Percentiles rank a stretch among this genome's conserved stretches.
These are phyloP conservation scores for Scutellaria baicalensis DNA, from an alignment of 257 asterid species.

Conservation along the genomic window DNA sequence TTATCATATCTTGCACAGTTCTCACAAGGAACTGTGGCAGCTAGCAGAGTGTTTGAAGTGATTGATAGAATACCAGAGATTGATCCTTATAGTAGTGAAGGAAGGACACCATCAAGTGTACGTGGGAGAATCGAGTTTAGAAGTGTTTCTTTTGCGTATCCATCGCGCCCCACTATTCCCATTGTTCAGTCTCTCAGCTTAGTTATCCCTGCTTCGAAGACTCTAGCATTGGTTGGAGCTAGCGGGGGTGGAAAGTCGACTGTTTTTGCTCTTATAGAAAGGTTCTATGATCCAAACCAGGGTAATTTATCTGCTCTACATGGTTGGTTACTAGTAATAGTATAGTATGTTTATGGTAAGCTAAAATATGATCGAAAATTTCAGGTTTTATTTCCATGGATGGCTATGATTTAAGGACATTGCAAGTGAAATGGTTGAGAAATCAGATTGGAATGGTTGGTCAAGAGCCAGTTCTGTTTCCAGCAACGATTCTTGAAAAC, in stretches of 20 bases:
- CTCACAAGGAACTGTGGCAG: conserved; percentile 85
- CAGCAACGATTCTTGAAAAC: conserved; percentile 66
- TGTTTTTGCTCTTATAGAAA: conserved; percentile 64
- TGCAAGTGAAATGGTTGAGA: conserved; percentile 86
- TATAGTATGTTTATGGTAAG: background rate
- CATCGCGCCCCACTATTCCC: conserved; percentile 62
- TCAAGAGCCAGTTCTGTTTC: conserved; percentile 78
- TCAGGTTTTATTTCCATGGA: conserved; percentile 61
- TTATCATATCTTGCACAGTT: conserved; percentile 77
- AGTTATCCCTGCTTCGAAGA: conserved; percentile 54
- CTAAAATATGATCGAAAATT: background rate
- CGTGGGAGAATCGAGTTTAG: conserved; percentile 60
- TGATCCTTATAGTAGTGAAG: conserved; percentile 60
- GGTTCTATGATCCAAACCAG: conserved; percentile 69
- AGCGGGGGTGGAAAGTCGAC: conserved; percentile 91
- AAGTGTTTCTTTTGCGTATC: conserved; percentile 60
- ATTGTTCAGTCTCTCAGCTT: conserved; percentile 56
- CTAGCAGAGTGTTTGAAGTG: conserved; percentile 61
- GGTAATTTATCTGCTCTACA: conserved; percentile 24
- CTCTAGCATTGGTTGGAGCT: conserved; percentile 64
- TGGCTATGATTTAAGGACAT: conserved; percentile 64
- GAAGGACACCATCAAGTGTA: conserved; percentile 43
- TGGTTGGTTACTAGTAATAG: background rate
- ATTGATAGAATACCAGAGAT: conserved; percentile 62
- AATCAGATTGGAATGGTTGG: conserved; percentile 89